A percentile compares a stretch with the other conserved stretches of the same genome.
These are phyloP conservation scores for Talaromyces islandicus DNA, from an alignment of 2,329 filamentous ascomycete species.

Conservation along the genomic window DNA sequence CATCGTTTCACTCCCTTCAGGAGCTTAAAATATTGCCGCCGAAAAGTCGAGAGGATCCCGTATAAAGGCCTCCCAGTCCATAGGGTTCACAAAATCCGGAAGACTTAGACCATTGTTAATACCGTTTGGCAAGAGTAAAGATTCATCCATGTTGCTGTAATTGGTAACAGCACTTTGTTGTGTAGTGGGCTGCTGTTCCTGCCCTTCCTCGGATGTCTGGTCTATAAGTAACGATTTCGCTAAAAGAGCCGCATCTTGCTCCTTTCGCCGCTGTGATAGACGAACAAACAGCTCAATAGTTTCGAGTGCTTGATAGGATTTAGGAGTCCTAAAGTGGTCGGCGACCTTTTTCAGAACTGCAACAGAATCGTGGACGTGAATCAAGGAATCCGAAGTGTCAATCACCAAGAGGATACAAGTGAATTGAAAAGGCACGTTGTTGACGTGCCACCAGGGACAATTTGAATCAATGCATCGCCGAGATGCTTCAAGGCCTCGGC, in stretches of 20 bases:
- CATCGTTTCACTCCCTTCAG: neutral
- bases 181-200: neutral
- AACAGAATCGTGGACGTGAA: neutral
- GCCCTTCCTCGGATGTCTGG: neutral
- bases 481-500: constrained; percentile 8
- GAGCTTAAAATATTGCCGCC: neutral
- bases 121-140: neutral
- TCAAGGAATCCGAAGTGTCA: neutral
- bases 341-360: constrained; percentile 1
- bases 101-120: neutral
- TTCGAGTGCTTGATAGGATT: constrained; percentile 2
- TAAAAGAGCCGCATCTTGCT: neutral
- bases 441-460: constrained; percentile 15
- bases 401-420: constrained; percentile 3
- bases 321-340: neutral
- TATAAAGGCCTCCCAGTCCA: neutral
- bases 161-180: neutral
- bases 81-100: neutral
- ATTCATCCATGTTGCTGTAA: neutral
- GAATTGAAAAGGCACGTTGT: constrained; percentile 12
- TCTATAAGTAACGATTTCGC: neutral
- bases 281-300: constrained; percentile 1
- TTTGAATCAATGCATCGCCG: constrained; percentile 3
- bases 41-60: constrained; percentile 3
- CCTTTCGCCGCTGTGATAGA: neutral